phyloP scores from a whole-genome alignment of 331 rosid species.

The Spiraea crenata region DNA sequence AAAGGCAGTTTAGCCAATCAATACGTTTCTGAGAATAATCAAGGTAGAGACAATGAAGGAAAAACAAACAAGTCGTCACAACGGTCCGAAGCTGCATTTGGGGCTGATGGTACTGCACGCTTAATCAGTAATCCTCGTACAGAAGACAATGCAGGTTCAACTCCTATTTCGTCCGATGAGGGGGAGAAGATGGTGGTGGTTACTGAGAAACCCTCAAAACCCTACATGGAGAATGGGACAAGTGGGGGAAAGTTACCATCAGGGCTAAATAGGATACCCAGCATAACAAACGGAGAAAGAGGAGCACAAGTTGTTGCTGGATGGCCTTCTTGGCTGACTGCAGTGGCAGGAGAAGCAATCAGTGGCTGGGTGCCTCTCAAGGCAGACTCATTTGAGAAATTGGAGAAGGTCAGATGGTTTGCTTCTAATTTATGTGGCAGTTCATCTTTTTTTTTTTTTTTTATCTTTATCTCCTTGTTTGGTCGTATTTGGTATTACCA shows the following conservation, averaged over 20 bases:
- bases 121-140: constrained; percentile 38
- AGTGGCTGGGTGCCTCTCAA: constrained; percentile 82
- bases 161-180: constrained; percentile 39
- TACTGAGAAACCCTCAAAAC: constrained; percentile 35
- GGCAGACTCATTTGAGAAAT: constrained; percentile 77
- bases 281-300: constrained; percentile 48
- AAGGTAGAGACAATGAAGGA: constrained; percentile 27
- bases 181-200: constrained; percentile 27
- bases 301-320: constrained; percentile 75
- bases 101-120: constrained; percentile 42
- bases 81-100: constrained; percentile 33
- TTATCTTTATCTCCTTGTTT: background rate
- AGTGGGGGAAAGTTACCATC: constrained; percentile 30
- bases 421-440: constrained; percentile 5
- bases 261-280: constrained; percentile 29
- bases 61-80: constrained; percentile 44
- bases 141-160: constrained; percentile 33
- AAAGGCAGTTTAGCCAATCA: constrained; percentile 42
- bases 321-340: constrained; percentile 92
- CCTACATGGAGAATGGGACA: constrained; percentile 21
- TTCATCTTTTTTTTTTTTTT: constrained; percentile 4
- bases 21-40: constrained; percentile 41
- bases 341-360: constrained; percentile 85
- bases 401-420: constrained; percentile 56
- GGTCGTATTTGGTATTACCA: background rate